Percentiles rank a stretch among this genome's conserved stretches.
These are phyloP conservation scores for Oryza brachyantha DNA, from an alignment of 176 grass and related monocot genomes.

Conservation along the genomic window DNA sequence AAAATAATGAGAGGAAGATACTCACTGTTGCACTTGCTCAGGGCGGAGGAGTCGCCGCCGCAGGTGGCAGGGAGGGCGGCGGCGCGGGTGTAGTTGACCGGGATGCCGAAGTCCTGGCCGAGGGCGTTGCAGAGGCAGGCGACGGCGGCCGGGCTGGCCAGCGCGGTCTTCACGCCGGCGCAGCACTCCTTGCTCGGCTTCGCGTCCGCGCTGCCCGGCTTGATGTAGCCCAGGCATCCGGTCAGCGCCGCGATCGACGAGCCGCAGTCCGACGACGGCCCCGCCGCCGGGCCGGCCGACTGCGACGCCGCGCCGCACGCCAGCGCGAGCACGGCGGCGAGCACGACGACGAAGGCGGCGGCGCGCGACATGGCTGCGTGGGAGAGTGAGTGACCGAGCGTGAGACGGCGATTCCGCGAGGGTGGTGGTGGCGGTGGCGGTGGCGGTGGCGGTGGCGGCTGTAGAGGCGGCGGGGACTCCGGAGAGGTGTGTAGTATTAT, in stretches of 20 bases:
- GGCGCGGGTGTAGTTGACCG: slow-evolving; percentile 57
- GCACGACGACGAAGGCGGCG: background rate
- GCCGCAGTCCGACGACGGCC: slow-evolving; percentile 27
- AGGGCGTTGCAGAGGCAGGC: slow-evolving; percentile 49
- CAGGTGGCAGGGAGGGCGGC: slow-evolving; percentile 51
- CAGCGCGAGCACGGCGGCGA: slow-evolving; percentile 25
- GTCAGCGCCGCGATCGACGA: background rate
- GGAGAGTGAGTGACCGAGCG: too few species aligned
- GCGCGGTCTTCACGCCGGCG: slow-evolving; percentile 38
- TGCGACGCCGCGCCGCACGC: slow-evolving; percentile 31
- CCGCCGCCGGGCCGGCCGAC: slow-evolving; percentile 19
- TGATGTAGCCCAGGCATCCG: slow-evolving; percentile 41
- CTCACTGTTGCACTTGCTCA: slow-evolving; percentile 57
- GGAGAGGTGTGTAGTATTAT: background rate
- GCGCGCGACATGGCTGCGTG: background rate
- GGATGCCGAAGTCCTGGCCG: slow-evolving; percentile 13
- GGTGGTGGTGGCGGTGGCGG: too few species aligned
- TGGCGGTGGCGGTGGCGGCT: too few species aligned
- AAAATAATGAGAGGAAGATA: too few species aligned
- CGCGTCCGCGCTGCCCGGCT: background rate
- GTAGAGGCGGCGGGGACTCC: too few species aligned
- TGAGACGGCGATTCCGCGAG: too few species aligned
- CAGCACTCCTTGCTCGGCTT: slow-evolving; percentile 52
- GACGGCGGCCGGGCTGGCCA: slow-evolving; percentile 32
- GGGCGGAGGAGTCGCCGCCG: slow-evolving; percentile 38